Conservation (phyloP, 441 rosid species). For the Populus hybrid region DNA sequence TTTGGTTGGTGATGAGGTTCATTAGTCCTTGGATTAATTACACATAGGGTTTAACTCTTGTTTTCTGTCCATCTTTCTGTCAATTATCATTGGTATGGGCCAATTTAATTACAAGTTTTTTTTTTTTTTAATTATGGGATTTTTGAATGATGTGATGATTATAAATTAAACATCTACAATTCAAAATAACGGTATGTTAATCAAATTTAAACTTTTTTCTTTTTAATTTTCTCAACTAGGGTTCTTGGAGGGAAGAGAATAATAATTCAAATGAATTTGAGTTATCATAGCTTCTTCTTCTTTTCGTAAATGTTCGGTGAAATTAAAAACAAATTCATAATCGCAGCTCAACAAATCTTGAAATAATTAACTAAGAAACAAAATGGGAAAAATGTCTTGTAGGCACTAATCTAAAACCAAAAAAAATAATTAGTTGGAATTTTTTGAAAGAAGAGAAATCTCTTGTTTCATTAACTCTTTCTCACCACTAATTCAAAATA, state of each 20-base stretch:
- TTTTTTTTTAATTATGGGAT: too few relatives aligned
- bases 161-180: background rate
- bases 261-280: background rate
- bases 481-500: background rate
- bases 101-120: too few relatives aligned
- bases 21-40: too few relatives aligned
- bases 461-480: background rate
- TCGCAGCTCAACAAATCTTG: background rate
- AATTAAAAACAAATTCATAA: background rate
- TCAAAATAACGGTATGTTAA: background rate
- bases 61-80: too few relatives aligned
- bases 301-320: background rate
- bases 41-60: too few relatives aligned
- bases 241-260: background rate
- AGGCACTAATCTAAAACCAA: background rate
- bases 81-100: too few relatives aligned
- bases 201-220: too few relatives aligned
- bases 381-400: background rate
- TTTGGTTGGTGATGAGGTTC: too few relatives aligned
- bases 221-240: too few relatives aligned
- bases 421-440: background rate
- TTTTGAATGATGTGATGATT: too few relatives aligned
- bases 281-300: background rate
- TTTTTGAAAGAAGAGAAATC: background rate
- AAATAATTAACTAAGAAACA: background rate